A percentile compares a stretch with the other conserved stretches of the same genome.
Evolutionary conservation across 1,284 basidiomycete species (phyloP).

Genomic region (Heterobasidion irregulare): DNA sequence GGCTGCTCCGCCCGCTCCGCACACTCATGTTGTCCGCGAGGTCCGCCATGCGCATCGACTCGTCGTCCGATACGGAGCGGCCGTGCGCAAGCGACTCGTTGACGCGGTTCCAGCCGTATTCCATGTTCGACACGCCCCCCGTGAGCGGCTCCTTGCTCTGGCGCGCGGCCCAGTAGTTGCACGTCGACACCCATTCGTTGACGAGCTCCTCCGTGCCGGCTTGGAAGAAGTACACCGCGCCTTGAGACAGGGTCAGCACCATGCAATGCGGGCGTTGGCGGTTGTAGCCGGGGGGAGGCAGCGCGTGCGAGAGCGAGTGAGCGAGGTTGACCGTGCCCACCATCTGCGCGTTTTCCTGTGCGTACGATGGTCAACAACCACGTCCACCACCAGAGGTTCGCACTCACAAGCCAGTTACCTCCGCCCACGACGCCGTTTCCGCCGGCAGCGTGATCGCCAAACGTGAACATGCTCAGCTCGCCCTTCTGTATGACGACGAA

Average conservation of each 20-base stretch:
- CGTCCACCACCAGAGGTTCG: slow-evolving; percentile 5
- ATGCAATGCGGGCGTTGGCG: slow-evolving; percentile 88
- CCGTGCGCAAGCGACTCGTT: slow-evolving; percentile 42
- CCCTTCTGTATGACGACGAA: slow-evolving; percentile 96
- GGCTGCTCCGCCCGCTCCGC: slow-evolving; percentile 57
- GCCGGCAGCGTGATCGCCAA: slow-evolving; percentile 61
- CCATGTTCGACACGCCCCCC: slow-evolving; percentile 97
- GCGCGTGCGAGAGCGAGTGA: slow-evolving; percentile 81
- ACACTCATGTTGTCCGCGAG: slow-evolving; percentile 55
- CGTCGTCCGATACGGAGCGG: slow-evolving; percentile 52
- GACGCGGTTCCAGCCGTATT: slow-evolving; percentile 94
- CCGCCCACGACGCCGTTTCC: slow-evolving; percentile 74
- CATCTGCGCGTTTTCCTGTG: slow-evolving; percentile 74
- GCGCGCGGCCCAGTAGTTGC: slow-evolving; percentile 98
- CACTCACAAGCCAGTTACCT: slow-evolving; percentile 91
- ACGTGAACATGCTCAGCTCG: slow-evolving; percentile 90
- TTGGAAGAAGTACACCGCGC: slow-evolving; percentile 93
- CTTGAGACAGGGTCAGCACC: slow-evolving; percentile 85
- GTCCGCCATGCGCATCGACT: slow-evolving; percentile 41
- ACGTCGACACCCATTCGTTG: slow-evolving; percentile 96
- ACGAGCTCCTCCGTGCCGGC: slow-evolving; percentile 96
- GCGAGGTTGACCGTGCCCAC: slow-evolving; percentile 79
- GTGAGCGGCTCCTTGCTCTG: slow-evolving; percentile 89
- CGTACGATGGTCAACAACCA: slow-evolving; percentile 4
- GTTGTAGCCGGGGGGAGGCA: slow-evolving; percentile 91